Evolutionary conservation across 805 yeast species (phyloP), one percentile per base, ranked within the genome.

Genomic region (Nakazawaea ernobii): DNA sequence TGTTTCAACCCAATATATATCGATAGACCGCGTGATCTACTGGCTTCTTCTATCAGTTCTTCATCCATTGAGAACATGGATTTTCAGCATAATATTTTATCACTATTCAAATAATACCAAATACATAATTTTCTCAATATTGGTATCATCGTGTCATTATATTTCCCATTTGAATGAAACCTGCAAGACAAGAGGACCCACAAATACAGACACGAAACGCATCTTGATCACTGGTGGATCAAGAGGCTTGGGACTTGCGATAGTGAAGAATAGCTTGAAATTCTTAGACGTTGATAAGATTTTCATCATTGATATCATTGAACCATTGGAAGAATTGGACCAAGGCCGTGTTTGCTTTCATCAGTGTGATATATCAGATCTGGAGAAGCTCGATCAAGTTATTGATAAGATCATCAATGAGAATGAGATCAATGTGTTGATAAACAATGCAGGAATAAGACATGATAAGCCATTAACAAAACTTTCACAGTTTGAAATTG

Each of bases 191-290:
- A 39, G 43, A 33, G 43, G 43, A 5, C 13, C 7, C 2, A 8
- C 15, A 13, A 9, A 11, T 3, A 8, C 15, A 20, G 15, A 8
- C 10, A 10, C 17, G 14, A 42, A 35, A 36, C 20, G 32, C 32
- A 71, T 73, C 2, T 40, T 75, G 26, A 60, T 76, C 6, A 76
- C 82, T 0, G 84, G 84, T 0, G 82, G 81, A 0, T 62, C 74
- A 13, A 53, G 59, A 30, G 82, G 84, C 0, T 58, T 78, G n/a
- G 84, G 84, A 0, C 52, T 55, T 1, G 72, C 67, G 41, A 55
- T 75, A 8, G 45, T 41, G 36, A 35, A 40, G n/a, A 40, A 29
- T 20, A 32, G 42, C 28, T 32, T 47, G 13, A 15, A 20, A 4
- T 13, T 35, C 26, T 38, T 38, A n/a, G 28, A 39, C 7, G 26